A percentile compares a stretch with the other conserved stretches of the same genome.
These are phyloP conservation scores for Heimioporus sp. DNA, from an alignment of 768 basidiomycete genomes.

Conservation along the genomic window DNA sequence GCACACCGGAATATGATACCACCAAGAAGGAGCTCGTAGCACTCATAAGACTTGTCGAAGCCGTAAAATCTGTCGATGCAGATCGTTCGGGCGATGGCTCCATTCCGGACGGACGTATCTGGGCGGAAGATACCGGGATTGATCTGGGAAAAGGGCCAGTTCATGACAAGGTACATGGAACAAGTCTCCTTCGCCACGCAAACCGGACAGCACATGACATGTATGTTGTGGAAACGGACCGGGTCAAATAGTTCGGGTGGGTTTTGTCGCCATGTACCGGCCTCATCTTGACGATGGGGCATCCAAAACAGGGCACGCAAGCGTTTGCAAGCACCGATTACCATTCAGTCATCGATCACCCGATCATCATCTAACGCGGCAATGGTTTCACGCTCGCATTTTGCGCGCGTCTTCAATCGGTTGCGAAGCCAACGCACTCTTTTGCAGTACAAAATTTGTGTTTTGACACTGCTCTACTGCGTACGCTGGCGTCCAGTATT, in stretches of 20 bases:
- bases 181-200: slow-evolving; percentile 50
- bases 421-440: too few relatives aligned
- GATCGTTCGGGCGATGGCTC: slow-evolving; percentile 24
- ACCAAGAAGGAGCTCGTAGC: slow-evolving; percentile 65
- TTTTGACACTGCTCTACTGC: too few relatives aligned
- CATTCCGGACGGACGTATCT: slow-evolving; percentile 42
- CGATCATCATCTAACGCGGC: too few relatives aligned
- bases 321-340: too few relatives aligned
- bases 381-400: too few relatives aligned
- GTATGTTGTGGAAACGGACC: slow-evolving; percentile 59
- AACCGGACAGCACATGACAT: slow-evolving; percentile 45
- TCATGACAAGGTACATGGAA: slow-evolving; percentile 35
- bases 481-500: too few relatives aligned
- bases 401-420: too few relatives aligned
- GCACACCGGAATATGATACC: slow-evolving; percentile 48
- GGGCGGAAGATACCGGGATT: slow-evolving; percentile 39
- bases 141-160: slow-evolving; percentile 20
- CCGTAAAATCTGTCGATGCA: slow-evolving; percentile 62
- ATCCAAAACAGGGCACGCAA: background rate
- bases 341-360: too few relatives aligned
- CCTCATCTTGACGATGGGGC: background rate
- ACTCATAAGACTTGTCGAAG: slow-evolving; percentile 75
- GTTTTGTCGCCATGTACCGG: background rate
- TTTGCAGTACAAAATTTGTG: too few relatives aligned
- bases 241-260: slow-evolving; percentile 21